A percentile compares a stretch with the other conserved stretches of the same genome.
Conservation (phyloP, 345 rosid species). For the Limnanthes douglasii region DNA sequence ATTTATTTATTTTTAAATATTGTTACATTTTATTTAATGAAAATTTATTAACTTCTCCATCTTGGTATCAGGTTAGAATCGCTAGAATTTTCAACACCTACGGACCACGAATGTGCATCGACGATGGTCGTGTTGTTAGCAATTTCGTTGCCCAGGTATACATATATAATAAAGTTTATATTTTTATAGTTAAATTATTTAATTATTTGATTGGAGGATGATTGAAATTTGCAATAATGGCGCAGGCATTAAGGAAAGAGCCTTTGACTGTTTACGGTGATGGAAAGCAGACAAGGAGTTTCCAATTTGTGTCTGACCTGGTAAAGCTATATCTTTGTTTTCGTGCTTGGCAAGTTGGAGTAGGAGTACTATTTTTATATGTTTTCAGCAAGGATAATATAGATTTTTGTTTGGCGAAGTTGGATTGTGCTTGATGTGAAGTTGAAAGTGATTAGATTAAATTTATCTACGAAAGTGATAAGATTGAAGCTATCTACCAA, state of each 20-base stretch:
- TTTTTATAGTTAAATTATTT: not conserved
- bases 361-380: too few relatives aligned
- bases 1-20: not conserved
- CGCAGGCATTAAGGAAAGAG: constrained; percentile 62
- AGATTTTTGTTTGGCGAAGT: too few relatives aligned
- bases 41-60: too few relatives aligned
- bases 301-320: constrained; percentile 81
- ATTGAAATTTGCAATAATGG: constrained; percentile 4
- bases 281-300: constrained; percentile 86
- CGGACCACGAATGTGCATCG: constrained; percentile 83
- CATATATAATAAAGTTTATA: not conserved
- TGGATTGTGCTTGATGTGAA: too few relatives aligned
- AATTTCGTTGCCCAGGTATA: constrained; percentile 73
- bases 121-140: constrained; percentile 86
- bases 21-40: too few relatives aligned
- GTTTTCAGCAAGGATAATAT: too few relatives aligned
- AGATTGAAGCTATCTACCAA: too few relatives aligned
- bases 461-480: too few relatives aligned
- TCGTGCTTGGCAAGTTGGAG: too few relatives aligned
- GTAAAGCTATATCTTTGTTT: constrained; percentile 14
- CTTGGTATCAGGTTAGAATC: constrained; percentile 64
- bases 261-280: constrained; percentile 89
- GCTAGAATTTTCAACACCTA: constrained; percentile 83
- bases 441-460: too few relatives aligned
- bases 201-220: constrained; percentile 2